These are phyloP conservation scores for Juncus inflexus DNA, from an alignment of 176 grass and related monocot genomes.

Conservation along the genomic window DNA sequence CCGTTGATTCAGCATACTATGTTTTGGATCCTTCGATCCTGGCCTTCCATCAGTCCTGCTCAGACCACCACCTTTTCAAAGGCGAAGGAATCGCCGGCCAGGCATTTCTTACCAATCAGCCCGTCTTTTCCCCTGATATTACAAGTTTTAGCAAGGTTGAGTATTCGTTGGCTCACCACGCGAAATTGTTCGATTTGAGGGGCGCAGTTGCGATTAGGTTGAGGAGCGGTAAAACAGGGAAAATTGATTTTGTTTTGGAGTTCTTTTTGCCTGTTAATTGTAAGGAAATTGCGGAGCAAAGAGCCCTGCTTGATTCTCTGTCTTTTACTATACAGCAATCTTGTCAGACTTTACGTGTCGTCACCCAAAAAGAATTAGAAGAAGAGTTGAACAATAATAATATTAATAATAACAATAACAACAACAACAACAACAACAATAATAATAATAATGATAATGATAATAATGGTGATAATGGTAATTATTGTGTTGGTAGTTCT, in stretches of 20 bases:
- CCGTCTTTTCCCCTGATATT: constrained; percentile 64
- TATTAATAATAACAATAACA: constrained; percentile 21
- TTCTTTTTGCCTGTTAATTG: constrained; percentile 81
- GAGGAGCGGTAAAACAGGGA: constrained; percentile 44
- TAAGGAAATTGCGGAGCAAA: constrained; percentile 44
- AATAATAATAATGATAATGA: background rate
- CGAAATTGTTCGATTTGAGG: constrained; percentile 69
- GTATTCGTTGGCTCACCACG: constrained; percentile 89
- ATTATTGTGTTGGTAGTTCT: constrained; percentile 4
- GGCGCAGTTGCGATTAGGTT: constrained; percentile 75
- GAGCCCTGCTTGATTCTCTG: constrained; percentile 61
- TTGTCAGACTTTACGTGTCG: constrained; percentile 48
- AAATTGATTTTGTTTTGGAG: constrained; percentile 74
- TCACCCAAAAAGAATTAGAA: constrained; percentile 54
- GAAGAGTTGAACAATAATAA: constrained; percentile 24
- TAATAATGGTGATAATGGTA: constrained; percentile 28
- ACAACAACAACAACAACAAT: constrained; percentile 2
- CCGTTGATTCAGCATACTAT: constrained; percentile 66
- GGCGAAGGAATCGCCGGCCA: constrained; percentile 76
- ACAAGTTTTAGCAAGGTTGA: constrained; percentile 53
- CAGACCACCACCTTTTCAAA: constrained; percentile 90
- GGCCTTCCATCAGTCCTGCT: constrained; percentile 84
- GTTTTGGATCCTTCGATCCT: constrained; percentile 36
- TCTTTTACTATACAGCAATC: constrained; percentile 62
- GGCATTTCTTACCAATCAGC: constrained; percentile 77